Conservation (phyloP, 352 stramenopile species). For the Pythium coloratum region DNA sequence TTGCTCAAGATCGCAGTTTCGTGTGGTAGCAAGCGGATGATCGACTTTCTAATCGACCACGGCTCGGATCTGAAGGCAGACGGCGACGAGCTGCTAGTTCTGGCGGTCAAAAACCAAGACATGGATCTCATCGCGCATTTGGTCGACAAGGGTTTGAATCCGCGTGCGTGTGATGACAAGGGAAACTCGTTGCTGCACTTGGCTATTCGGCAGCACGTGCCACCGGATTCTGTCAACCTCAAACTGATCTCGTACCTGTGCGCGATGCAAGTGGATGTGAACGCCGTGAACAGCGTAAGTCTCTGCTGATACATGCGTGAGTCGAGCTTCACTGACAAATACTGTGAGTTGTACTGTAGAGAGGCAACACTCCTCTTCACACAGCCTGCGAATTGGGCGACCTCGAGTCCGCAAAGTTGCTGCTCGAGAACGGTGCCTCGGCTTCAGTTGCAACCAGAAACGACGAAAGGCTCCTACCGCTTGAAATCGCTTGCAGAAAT, state of each 20-base stretch:
- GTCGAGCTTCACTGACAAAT: too few relatives aligned
- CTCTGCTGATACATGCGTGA: neutral
- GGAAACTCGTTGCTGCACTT: slow-evolving; percentile 5
- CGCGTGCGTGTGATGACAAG: neutral
- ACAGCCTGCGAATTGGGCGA: slow-evolving; percentile 6
- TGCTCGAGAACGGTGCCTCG: neutral
- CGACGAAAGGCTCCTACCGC: neutral
- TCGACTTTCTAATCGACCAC: slow-evolving; percentile 5
- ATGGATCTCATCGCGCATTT: slow-evolving; percentile 1
- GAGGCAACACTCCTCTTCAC: slow-evolving; percentile 13
- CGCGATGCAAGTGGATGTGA: slow-evolving; percentile 6
- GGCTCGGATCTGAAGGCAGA: neutral
- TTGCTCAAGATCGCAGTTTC: slow-evolving; percentile 7
- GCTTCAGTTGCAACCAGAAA: neutral
- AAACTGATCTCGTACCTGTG: slow-evolving; percentile 12
- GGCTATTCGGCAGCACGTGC: slow-evolving; percentile 6
- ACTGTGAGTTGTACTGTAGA: neutral
- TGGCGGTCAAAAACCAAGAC: slow-evolving; percentile 11
- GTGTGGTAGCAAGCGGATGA: slow-evolving; percentile 9
- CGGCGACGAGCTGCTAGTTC: neutral
- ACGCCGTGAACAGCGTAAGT: neutral
- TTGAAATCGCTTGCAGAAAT: neutral
- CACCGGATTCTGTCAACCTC: neutral
- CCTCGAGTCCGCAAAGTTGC: slow-evolving; percentile 1
- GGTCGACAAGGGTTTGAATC: slow-evolving; percentile 2